phyloP scores from a whole-genome alignment of 1,284 basidiomycete genomes.

The Boletellus dicymbophilus region DNA sequence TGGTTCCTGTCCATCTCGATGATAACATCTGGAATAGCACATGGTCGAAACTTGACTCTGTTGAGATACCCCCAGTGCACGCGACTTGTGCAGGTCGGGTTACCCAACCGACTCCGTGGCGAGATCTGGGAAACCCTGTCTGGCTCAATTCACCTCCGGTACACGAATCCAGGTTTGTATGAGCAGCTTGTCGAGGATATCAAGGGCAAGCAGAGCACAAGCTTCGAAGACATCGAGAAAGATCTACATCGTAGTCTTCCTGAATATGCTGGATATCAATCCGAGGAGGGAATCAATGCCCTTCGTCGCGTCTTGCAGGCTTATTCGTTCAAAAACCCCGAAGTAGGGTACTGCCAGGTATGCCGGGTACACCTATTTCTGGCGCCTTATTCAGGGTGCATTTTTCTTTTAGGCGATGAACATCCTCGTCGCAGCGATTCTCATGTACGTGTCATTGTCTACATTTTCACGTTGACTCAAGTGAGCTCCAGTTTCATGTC shows the following conservation, averaged over 20 bases:
- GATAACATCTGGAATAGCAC: conserved; percentile 45
- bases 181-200: conserved; percentile 80
- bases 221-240: conserved; percentile 99
- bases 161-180: conserved; percentile 87
- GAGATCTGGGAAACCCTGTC: conserved; percentile 99
- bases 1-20: neutral
- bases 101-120: conserved; percentile 93
- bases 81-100: conserved; percentile 93
- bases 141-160: conserved; percentile 92
- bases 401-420: conserved; percentile 79
- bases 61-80: conserved; percentile 97
- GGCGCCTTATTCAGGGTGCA: conserved; percentile 1
- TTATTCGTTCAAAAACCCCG: conserved; percentile 97
- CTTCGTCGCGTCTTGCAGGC: conserved; percentile 93
- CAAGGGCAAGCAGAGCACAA: conserved; percentile 79
- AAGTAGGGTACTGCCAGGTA: conserved; percentile 86
- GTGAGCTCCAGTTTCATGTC: conserved; percentile 83
- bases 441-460: conserved; percentile 64
- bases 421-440: conserved; percentile 88
- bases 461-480: conserved; percentile 1
- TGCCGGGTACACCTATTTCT: conserved; percentile 22
- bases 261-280: conserved; percentile 94
- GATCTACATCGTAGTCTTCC: conserved; percentile 95
- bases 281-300: conserved; percentile 81
- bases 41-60: conserved; percentile 90